Evolutionary conservation across 805 yeast genomes (phyloP).

Genomic region (Saturnispora zaruensis): DNA sequence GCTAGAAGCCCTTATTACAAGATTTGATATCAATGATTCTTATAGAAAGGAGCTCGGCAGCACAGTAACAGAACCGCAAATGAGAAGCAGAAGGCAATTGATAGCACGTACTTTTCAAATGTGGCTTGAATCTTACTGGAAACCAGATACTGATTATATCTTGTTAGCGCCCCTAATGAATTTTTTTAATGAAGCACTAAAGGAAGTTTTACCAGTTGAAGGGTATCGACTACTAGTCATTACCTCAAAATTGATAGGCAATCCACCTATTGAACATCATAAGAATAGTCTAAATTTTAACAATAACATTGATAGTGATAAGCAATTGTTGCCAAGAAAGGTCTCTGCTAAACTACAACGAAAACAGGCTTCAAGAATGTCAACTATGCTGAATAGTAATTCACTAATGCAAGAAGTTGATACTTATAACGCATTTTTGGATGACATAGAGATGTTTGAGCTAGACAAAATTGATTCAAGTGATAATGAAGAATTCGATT

Average conservation of each 20-base stretch:
- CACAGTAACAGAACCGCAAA: conserved; percentile 16
- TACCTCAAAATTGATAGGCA: conserved; percentile 51
- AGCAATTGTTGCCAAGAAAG: conserved; percentile 48
- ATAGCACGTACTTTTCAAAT: conserved; percentile 62
- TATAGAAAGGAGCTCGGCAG: conserved; percentile 21
- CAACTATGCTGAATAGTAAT: conserved; percentile 10
- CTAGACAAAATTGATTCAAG: conserved; percentile 19
- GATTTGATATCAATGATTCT: conserved; percentile 48
- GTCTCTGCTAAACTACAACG: conserved; percentile 31
- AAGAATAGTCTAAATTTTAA: conserved; percentile 28
- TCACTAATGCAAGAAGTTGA: conserved; percentile 23
- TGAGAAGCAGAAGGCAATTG: conserved; percentile 55
- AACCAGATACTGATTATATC: conserved; percentile 47
- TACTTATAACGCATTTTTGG: conserved; percentile 26
- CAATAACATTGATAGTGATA: conserved; percentile 27
- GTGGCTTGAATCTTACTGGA: conserved; percentile 93
- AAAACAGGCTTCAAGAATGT: conserved; percentile 25
- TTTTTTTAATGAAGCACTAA: conserved; percentile 71
- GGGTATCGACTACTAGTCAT: conserved; percentile 52
- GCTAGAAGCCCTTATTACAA: conserved; percentile 53
- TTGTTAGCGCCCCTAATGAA: conserved; percentile 63
- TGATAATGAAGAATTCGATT: conserved; percentile 6
- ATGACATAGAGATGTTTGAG: conserved; percentile 28
- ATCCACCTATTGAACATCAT: conserved; percentile 40
- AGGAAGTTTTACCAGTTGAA: conserved; percentile 54